Evolutionary conservation across 208 protist genomes (phyloP).

Genomic region (Porcisia deanei): DNA sequence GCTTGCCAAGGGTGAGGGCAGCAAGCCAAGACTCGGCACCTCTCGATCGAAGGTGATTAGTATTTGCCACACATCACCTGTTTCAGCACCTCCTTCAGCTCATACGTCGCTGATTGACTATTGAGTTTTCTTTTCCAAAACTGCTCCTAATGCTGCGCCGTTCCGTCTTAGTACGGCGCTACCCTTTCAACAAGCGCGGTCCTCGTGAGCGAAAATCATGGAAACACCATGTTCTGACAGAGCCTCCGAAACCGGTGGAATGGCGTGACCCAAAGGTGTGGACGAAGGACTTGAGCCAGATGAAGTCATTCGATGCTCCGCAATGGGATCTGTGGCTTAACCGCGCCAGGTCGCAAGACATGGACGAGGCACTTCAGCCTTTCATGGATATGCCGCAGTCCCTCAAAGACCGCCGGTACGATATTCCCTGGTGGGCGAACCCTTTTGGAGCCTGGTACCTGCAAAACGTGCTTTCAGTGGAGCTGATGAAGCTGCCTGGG

Average conservation of each 20-base stretch:
- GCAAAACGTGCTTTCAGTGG: slow-evolving; percentile 91
- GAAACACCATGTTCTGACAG: slow-evolving; percentile 91
- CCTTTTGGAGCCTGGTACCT: slow-evolving; percentile 94
- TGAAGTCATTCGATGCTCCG: slow-evolving; percentile 93
- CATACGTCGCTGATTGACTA: background rate
- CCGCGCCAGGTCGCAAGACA: slow-evolving; percentile 84
- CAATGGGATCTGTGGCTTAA: slow-evolving; percentile 93
- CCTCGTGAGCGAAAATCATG: slow-evolving; percentile 90
- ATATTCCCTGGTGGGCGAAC: slow-evolving; percentile 94
- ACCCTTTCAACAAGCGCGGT: slow-evolving; percentile 88
- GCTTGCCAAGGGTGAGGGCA: background rate
- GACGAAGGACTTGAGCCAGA: slow-evolving; percentile 85
- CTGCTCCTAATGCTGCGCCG: slow-evolving; percentile 61
- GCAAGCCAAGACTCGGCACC: background rate
- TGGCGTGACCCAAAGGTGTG: slow-evolving; percentile 93
- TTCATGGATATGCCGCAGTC: slow-evolving; percentile 95
- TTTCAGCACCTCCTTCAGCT: background rate
- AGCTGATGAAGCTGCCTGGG: slow-evolving; percentile 88
- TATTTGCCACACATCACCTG: background rate
- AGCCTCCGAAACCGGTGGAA: slow-evolving; percentile 86
- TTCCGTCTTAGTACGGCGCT: slow-evolving; percentile 57
- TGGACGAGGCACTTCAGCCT: slow-evolving; percentile 92
- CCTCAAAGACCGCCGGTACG: slow-evolving; percentile 90
- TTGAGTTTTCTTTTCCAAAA: background rate
- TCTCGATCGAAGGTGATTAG: background rate